Base-by-base conservation (phyloP, 140 eudicot genomes). In the Bidens hawaiensis region DNA sequence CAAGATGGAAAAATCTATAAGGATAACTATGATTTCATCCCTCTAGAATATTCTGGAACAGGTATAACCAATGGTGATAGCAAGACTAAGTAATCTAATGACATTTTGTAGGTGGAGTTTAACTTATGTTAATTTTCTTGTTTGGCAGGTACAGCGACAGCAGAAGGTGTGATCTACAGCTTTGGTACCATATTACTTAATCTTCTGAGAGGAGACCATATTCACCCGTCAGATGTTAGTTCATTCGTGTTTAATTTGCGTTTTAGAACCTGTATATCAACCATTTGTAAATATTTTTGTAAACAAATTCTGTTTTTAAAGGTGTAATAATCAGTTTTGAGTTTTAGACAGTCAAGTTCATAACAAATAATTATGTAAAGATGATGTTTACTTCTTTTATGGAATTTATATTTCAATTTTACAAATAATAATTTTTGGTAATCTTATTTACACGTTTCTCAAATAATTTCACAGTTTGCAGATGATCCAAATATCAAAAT, bases 161-260 rank as follows among this genome's bases (percentile, higher is more conserved):
- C 80, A 58, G 95, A 85, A 75, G 83, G 95, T 75, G 87, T 89
- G 18, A 73, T 89, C 62, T 89, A 82, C 80, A 89, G 97, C 69
- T 89, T 85, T 19, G 97, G 95, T 43, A 85, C 97, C 31, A 71
- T 89, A 70, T 75, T 89, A 74, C 83, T 89, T 17, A 95, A 85
- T 83, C 97, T 89, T 74, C 76, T 89, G 33, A 89, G 89, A 6
- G 97, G 95, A 76, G 85, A 85, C 49, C 97, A 89, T 77, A 85
- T 85, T 70, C 95, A 93, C 6, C 97, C 97, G 2, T 85, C 93
- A 65, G 89, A 85, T 18, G 95, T 83, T 79, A 82, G 69, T 33
- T 62, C 26, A 24, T 36, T 60, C 11, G 33, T 22, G 14, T 13
- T 42, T 31, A 31, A 42, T 42, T 13, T 13, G 48, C 5, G 5